A percentile compares a stretch with the other conserved stretches of the same genome.
These are phyloP conservation scores for Mortierella claussenii DNA, from an alignment of 192 early-diverging fungal species.

Conservation along the genomic window DNA sequence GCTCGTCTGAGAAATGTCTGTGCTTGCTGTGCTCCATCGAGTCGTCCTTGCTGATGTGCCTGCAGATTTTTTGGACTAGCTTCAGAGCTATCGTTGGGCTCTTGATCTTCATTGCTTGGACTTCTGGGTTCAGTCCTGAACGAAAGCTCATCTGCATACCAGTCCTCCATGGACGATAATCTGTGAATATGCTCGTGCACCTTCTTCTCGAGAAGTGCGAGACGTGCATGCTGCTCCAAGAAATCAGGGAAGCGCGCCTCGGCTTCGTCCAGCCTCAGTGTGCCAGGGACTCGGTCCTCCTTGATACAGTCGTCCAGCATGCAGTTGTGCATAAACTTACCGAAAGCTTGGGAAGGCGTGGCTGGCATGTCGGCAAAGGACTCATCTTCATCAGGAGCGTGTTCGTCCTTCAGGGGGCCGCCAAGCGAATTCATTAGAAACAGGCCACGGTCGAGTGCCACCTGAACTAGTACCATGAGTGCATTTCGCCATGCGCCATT, in stretches of 20 bases:
- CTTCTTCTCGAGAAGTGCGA: background rate
- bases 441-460: constrained; percentile 17
- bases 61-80: background rate
- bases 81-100: too few relatives aligned
- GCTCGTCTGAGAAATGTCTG: background rate
- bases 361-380: background rate
- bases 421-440: constrained; percentile 11
- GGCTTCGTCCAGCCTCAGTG: background rate
- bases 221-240: background rate
- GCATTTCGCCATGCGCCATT: constrained; percentile 25
- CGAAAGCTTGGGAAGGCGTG: background rate
- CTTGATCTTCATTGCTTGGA: too few relatives aligned
- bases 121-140: background rate
- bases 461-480: constrained; percentile 15
- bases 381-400: background rate
- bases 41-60: background rate
- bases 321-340: background rate
- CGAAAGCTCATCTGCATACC: background rate
- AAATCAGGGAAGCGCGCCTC: background rate
- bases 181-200: background rate
- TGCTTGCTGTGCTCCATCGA: background rate
- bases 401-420: constrained; percentile 2
- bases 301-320: background rate
- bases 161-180: background rate
- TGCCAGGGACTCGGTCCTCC: background rate